Conservation (phyloP, 148 eudicot genomes). For the Rhododendron molle region DNA sequence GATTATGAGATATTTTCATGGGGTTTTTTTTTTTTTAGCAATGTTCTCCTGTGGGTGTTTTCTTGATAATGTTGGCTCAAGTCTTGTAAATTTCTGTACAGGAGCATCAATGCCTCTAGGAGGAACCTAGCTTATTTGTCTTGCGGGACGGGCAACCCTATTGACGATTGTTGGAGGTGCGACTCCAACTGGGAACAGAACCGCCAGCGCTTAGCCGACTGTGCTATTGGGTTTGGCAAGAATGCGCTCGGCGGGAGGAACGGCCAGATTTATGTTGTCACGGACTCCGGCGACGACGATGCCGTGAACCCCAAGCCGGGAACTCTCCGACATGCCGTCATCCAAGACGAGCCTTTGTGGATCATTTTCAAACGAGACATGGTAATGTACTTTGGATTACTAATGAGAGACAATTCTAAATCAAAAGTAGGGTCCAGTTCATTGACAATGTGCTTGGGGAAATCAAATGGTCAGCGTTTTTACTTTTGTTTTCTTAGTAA, state of each 20-base stretch:
- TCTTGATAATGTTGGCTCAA: background rate
- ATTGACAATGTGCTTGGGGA: background rate
- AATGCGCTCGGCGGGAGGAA: constrained; percentile 22
- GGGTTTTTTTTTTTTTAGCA: background rate
- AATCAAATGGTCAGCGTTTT: background rate
- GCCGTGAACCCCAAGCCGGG: constrained; percentile 29
- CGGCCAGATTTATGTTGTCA: constrained; percentile 21
- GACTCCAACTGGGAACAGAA: constrained; percentile 16
- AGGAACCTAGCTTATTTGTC: constrained; percentile 21
- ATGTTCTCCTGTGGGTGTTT: background rate
- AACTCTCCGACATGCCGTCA: constrained; percentile 24
- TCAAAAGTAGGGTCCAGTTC: background rate
- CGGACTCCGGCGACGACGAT: constrained; percentile 21
- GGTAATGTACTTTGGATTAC: constrained; percentile 16
- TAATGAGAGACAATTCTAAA: background rate
- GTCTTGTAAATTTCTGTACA: background rate
- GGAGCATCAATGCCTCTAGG: constrained; percentile 23
- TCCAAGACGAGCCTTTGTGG: constrained; percentile 30
- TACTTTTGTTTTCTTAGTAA: background rate
- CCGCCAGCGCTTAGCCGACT: constrained; percentile 27
- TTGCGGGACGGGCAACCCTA: constrained; percentile 26
- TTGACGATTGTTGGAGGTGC: constrained; percentile 30
- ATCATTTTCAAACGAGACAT: constrained; percentile 35
- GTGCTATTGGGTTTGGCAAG: constrained; percentile 33
- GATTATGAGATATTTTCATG: background rate